phyloP scores from a whole-genome alignment of 2,329 filamentous ascomycete genomes.

The Colletotrichum tropicale region DNA sequence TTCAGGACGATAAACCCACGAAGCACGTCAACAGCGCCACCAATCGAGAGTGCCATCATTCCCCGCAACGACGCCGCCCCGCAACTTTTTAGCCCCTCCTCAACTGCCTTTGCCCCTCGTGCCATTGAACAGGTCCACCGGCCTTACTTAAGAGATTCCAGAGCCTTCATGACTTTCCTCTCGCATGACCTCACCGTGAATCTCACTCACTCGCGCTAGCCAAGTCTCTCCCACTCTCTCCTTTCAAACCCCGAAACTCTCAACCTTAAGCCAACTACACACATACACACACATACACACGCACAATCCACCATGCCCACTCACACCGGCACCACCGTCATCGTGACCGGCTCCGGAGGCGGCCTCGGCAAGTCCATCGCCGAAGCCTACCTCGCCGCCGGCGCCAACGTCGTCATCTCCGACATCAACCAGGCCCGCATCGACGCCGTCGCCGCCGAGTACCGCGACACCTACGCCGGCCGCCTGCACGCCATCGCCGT shows the following conservation, averaged over 20 bases:
- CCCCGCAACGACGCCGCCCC: background rate
- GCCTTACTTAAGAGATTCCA: background rate
- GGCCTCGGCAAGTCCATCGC: conserved; percentile 36
- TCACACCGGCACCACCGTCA: conserved; percentile 28
- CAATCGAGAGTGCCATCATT: background rate
- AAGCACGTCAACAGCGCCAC: background rate
- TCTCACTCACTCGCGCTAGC: background rate
- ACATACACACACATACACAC: background rate
- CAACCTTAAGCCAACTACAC: background rate
- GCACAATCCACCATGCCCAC: background rate
- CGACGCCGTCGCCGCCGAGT: background rate
- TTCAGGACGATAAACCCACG: background rate
- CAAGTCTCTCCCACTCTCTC: background rate
- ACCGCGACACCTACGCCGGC: conserved; percentile 15
- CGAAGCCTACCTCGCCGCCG: conserved; percentile 30
- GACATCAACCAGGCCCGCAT: conserved; percentile 29
- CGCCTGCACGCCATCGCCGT: conserved; percentile 7
- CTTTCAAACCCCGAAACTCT: background rate
- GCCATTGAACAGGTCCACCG: background rate
- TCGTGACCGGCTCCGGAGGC: conserved; percentile 35
- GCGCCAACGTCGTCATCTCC: conserved; percentile 36
- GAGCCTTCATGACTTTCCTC: background rate
- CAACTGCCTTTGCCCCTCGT: background rate
- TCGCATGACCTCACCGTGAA: background rate
- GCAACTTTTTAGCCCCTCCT: background rate